phyloP scores from a whole-genome alignment of 306 rosid species.

The Trifolium fragiferum region DNA sequence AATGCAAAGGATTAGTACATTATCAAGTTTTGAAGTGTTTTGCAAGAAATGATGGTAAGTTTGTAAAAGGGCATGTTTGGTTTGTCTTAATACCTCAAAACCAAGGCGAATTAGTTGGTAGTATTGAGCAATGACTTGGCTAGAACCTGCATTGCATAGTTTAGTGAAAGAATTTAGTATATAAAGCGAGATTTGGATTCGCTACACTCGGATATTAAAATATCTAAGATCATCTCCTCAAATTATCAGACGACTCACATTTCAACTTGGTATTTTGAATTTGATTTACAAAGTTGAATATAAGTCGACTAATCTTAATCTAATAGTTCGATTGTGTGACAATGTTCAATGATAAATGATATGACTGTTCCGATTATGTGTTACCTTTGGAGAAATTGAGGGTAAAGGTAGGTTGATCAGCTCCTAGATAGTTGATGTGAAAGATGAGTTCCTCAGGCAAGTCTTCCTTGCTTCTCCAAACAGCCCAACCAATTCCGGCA shows the following conservation, averaged over 20 bases:
- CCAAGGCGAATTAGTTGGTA: conserved; percentile 94
- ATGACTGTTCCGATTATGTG: no score
- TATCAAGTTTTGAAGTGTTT: background rate
- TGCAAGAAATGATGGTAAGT: background rate
- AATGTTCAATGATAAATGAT: background rate
- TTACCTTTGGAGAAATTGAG: conserved; percentile 95
- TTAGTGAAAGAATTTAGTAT: conserved; percentile 13
- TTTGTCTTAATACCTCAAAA: conserved; percentile 58
- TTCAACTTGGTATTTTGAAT: background rate
- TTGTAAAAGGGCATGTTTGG: conserved; percentile 5
- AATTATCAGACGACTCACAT: background rate
- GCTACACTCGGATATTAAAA: background rate
- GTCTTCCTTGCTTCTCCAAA: conserved; percentile 86
- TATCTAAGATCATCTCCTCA: background rate
- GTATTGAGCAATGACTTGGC: conserved; percentile 95
- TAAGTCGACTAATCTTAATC: background rate
- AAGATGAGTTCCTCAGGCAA: conserved; percentile 94
- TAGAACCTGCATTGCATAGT: conserved; percentile 71
- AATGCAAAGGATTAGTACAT: background rate
- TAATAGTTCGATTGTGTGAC: background rate
- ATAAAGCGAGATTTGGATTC: background rate
- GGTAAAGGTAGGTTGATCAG: conserved; percentile 98
- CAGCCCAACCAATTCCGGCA: conserved; percentile 92
- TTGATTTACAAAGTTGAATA: background rate
- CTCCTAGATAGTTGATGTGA: conserved; percentile 93